These are phyloP conservation scores for Plenodomus lindquistii DNA, from an alignment of 2,329 filamentous ascomycete species.

Conservation along the genomic window DNA sequence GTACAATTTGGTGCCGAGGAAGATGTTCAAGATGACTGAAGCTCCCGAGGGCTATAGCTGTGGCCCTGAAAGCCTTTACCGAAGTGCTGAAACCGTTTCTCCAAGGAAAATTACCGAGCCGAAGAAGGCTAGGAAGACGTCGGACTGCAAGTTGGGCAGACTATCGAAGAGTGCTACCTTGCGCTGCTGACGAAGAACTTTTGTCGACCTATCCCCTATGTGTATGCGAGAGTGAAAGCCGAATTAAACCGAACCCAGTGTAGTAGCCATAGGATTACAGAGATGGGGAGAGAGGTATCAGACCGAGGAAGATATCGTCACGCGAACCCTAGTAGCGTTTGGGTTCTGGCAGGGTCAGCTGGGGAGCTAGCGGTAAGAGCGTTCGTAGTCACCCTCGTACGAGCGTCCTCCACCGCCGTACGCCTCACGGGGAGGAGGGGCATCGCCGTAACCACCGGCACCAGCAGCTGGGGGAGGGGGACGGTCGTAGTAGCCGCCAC, in stretches of 20 bases:
- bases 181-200: slow-evolving; percentile 43
- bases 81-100: slow-evolving; percentile 45
- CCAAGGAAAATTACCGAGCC: slow-evolving; percentile 49
- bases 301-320: slow-evolving; percentile 23
- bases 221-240: slow-evolving; percentile 35
- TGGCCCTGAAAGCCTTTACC: slow-evolving; percentile 43
- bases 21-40: slow-evolving; percentile 44
- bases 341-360: slow-evolving; percentile 43
- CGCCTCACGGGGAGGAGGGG: slow-evolving; percentile 43
- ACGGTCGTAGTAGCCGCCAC: slow-evolving; percentile 61
- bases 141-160: slow-evolving; percentile 38
- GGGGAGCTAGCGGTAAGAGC: slow-evolving; percentile 44
- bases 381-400: slow-evolving; percentile 52
- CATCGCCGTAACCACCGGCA: slow-evolving; percentile 36
- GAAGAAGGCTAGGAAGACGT: slow-evolving; percentile 42
- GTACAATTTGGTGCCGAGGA: slow-evolving; percentile 49
- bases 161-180: slow-evolving; percentile 40
- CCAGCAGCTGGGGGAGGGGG: slow-evolving; percentile 50
- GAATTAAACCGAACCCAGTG: slow-evolving; percentile 44
- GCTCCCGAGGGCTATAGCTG: slow-evolving; percentile 39
- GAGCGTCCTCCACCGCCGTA: slow-evolving; percentile 44
- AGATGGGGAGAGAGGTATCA: slow-evolving; percentile 33
- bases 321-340: slow-evolving; percentile 40
- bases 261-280: slow-evolving; percentile 44
- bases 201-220: slow-evolving; percentile 43